These are phyloP conservation scores for Rubroshorea leprosula DNA, from an alignment of 345 rosid species.

Conservation along the genomic window DNA sequence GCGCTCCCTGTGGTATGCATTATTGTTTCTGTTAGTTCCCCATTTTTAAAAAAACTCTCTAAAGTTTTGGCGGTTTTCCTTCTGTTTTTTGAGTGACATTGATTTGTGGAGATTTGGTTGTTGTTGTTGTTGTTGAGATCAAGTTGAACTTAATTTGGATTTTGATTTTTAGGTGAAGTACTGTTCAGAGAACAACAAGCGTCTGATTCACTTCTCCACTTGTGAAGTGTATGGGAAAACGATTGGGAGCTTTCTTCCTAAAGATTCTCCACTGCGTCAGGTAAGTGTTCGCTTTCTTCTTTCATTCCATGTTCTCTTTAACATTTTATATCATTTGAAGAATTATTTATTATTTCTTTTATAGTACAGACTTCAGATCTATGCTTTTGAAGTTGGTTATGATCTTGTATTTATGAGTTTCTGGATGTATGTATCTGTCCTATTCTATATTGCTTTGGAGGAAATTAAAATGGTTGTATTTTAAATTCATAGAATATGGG, in stretches of 20 bases:
- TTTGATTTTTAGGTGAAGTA: slow-evolving; percentile 62
- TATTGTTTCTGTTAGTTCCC: background rate
- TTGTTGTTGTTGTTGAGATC: background rate
- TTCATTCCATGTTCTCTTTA: background rate
- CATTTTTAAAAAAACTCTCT: no score
- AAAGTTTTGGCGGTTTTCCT: background rate
- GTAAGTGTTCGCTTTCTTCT: slow-evolving; percentile 37
- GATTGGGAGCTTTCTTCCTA: slow-evolving; percentile 88
- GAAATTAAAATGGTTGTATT: no score
- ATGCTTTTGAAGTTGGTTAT: background rate
- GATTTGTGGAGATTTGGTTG: slow-evolving; percentile 15
- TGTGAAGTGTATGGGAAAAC: slow-evolving; percentile 99
- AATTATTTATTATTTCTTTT: no score
- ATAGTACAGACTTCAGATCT: background rate
- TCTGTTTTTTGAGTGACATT: slow-evolving; percentile 10
- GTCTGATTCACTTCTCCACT: slow-evolving; percentile 96
- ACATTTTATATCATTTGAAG: background rate
- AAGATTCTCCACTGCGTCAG: slow-evolving; percentile 86
- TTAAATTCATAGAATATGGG: background rate
- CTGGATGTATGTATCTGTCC: no score
- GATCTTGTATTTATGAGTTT: background rate
- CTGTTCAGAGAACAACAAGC: slow-evolving; percentile 96
- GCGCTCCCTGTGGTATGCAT: slow-evolving; percentile 95
- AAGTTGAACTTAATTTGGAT: slow-evolving; percentile 23
- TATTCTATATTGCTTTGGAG: background rate